Conservation (phyloP, 495 filamentous ascomycete genomes). For the Neurospora sp. region DNA sequence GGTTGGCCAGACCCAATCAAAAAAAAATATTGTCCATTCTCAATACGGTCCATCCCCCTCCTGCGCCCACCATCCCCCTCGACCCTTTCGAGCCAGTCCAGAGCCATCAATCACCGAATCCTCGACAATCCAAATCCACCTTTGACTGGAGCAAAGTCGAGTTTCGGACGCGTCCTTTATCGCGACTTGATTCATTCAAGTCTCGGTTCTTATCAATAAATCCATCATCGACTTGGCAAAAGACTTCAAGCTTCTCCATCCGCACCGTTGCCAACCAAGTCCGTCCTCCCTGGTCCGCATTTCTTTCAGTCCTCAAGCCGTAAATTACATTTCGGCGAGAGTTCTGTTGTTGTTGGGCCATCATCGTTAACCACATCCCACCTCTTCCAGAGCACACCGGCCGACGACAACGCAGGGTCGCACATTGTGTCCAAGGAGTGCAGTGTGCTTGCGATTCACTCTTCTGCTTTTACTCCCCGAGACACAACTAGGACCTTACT, state of each 20-base stretch:
- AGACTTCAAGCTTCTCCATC: not conserved
- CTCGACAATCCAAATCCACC: not conserved
- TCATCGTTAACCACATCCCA: not conserved
- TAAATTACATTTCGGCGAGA: not conserved
- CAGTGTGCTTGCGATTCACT: not conserved
- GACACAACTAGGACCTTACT: not conserved
- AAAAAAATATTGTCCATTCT: slow-evolving; percentile 14
- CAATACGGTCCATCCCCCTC: slow-evolving; percentile 4
- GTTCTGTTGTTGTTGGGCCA: not conserved
- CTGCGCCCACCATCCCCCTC: not conserved
- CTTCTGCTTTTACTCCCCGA: not conserved
- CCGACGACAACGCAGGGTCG: not conserved
- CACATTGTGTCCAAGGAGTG: not conserved
- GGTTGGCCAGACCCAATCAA: slow-evolving; percentile 12
- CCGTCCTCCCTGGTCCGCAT: not conserved
- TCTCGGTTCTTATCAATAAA: not conserved
- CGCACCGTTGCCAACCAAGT: not conserved
- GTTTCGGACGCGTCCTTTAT: not conserved
- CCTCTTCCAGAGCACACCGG: not conserved
- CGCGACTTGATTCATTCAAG: not conserved
- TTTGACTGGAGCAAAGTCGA: not conserved
- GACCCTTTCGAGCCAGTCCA: not conserved
- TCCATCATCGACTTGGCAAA: not conserved
- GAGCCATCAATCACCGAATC: not conserved
- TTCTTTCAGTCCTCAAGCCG: not conserved